Evolutionary conservation across 177 flowering plant species (phyloP).

Genomic region (Vitis hybrid): DNA sequence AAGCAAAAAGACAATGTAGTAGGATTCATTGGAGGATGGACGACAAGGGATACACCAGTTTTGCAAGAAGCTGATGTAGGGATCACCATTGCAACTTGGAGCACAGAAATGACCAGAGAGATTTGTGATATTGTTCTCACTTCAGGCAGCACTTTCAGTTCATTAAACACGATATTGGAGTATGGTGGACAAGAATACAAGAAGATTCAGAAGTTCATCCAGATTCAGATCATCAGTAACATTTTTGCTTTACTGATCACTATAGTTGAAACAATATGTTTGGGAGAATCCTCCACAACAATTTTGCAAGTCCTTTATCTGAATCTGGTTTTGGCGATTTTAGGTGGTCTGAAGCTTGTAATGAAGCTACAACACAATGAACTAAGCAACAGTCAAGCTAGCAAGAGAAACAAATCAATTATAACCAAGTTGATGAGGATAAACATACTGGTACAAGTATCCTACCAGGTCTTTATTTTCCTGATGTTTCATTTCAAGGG

Average conservation of each 20-base stretch:
- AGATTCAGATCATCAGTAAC: constrained; percentile 13
- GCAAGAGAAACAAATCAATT: neutral
- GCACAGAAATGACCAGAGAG: constrained; percentile 13
- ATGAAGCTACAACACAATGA: constrained; percentile 1
- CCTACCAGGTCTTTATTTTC: constrained; percentile 5
- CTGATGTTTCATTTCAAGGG: constrained; percentile 5
- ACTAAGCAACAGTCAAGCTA: neutral
- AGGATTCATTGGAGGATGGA: constrained; percentile 8
- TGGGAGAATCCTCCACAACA: constrained; percentile 6
- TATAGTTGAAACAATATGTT: neutral
- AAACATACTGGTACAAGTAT: constrained; percentile 11
- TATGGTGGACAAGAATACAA: constrained; percentile 9
- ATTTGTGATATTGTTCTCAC: constrained; percentile 7
- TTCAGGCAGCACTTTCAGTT: neutral
- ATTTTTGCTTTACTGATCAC: constrained; percentile 12
- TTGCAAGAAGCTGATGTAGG: constrained; percentile 19
- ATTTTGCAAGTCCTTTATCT: constrained; percentile 16
- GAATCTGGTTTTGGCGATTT: constrained; percentile 7
- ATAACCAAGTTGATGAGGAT: constrained; percentile 13
- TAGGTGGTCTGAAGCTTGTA: constrained; percentile 13
- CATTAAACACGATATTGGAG: neutral
- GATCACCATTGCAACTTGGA: neutral
- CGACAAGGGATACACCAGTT: constrained; percentile 1
- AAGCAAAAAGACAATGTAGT: constrained; percentile 8
- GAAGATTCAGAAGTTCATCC: constrained; percentile 21